A percentile compares a stretch with the other conserved stretches of the same genome.
phyloP scores from a whole-genome alignment of 2,329 filamentous ascomycete species.

The Moelleriella libera region DNA sequence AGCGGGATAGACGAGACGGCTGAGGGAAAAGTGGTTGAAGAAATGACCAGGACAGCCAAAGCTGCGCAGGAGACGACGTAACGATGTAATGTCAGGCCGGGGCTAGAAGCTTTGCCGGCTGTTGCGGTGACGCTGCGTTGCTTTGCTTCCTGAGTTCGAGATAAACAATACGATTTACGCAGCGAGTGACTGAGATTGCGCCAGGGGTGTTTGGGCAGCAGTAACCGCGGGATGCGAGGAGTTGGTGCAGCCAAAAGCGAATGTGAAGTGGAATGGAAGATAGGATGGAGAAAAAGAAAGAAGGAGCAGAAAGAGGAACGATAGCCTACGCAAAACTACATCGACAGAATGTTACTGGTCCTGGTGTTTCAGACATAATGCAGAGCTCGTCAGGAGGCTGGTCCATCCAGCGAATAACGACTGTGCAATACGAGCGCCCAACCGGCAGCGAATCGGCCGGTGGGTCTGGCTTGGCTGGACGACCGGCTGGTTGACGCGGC shows the following conservation, averaged over 20 bases:
- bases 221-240: not conserved
- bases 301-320: slow-evolving; percentile 7
- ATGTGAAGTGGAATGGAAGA: not conserved
- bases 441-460: too few relatives aligned
- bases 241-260: not conserved
- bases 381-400: too few relatives aligned
- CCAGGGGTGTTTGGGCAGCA: not conserved
- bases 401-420: too few relatives aligned
- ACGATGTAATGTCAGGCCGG: too few relatives aligned
- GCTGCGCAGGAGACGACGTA: too few relatives aligned
- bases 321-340: not conserved
- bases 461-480: not conserved
- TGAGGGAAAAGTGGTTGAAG: not conserved
- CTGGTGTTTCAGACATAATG: not conserved
- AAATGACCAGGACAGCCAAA: not conserved
- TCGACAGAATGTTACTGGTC: not conserved
- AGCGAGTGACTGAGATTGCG: too few relatives aligned
- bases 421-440: too few relatives aligned
- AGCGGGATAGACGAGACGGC: too few relatives aligned
- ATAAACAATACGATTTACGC: too few relatives aligned
- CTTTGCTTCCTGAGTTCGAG: too few relatives aligned
- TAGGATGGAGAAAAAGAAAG: not conserved
- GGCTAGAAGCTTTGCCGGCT: too few relatives aligned
- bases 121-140: too few relatives aligned
- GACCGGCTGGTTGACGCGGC: not conserved